Conservation (phyloP, 768 basidiomycete species). For the Cystofilobasidium capitatum region DNA sequence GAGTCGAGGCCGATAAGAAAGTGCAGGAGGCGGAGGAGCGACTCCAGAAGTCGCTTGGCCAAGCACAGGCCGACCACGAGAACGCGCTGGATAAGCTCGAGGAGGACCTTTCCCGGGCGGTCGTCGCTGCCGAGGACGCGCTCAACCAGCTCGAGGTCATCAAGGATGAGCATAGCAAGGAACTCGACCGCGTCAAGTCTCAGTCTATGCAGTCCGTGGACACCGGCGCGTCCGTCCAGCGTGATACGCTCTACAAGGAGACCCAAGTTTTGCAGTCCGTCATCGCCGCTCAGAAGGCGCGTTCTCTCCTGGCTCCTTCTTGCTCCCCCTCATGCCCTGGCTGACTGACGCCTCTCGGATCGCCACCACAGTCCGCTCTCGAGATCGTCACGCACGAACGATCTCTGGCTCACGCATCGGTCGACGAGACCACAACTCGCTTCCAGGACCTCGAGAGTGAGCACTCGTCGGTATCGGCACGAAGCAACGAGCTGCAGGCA, state of each 20-base stretch:
- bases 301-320: slow-evolving; percentile 33
- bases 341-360: slow-evolving; percentile 46
- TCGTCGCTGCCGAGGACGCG: slow-evolving; percentile 32
- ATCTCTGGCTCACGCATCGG: slow-evolving; percentile 43
- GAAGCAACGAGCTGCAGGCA: slow-evolving; percentile 10
- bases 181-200: slow-evolving; percentile 39
- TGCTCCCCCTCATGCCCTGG: slow-evolving; percentile 63
- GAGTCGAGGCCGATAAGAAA: background rate
- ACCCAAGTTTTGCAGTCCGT: slow-evolving; percentile 43
- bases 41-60: slow-evolving; percentile 46
- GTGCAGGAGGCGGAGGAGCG: slow-evolving; percentile 33
- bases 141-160: slow-evolving; percentile 45
- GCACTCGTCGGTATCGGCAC: background rate
- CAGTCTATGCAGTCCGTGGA: slow-evolving; percentile 40
- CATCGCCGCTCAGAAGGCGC: slow-evolving; percentile 40
- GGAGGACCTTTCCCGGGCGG: slow-evolving; percentile 24
- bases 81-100: slow-evolving; percentile 45
- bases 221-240: slow-evolving; percentile 30
- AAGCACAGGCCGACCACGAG: slow-evolving; percentile 51
- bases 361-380: slow-evolving; percentile 49
- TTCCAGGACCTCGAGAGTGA: slow-evolving; percentile 3
- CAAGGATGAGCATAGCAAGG: slow-evolving; percentile 46
- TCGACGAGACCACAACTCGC: slow-evolving; percentile 43
- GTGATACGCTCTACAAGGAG: slow-evolving; percentile 37
- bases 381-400: slow-evolving; percentile 42